A percentile compares a stretch with the other conserved stretches of the same genome.
Evolutionary conservation across 2,329 filamentous ascomycete genomes (phyloP).

Genomic region (Plenodomus lindquistii): DNA sequence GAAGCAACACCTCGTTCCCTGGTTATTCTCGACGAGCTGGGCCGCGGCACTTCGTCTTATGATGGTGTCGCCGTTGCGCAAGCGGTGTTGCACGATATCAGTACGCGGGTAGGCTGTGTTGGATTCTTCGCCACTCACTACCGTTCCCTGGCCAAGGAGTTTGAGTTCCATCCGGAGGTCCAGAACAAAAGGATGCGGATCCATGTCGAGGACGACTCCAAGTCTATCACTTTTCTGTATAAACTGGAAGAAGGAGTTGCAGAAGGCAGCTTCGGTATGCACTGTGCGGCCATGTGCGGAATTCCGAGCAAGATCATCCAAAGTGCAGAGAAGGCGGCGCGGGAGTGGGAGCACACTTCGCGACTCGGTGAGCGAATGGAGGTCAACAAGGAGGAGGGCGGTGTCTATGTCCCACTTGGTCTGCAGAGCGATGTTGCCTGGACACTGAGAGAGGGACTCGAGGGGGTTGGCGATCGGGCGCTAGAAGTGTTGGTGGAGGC

Average conservation of each 20-base stretch:
- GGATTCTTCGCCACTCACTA: constrained; percentile 99
- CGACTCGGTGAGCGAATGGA: constrained; percentile 86
- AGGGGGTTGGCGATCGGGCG: constrained; percentile 53
- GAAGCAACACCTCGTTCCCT: constrained; percentile 93
- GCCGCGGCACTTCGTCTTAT: constrained; percentile 91
- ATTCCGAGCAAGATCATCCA: constrained; percentile 83
- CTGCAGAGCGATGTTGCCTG: constrained; percentile 85
- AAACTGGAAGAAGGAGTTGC: constrained; percentile 91
- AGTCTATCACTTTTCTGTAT: constrained; percentile 95
- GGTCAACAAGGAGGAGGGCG: constrained; percentile 67
- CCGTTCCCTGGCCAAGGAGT: constrained; percentile 89
- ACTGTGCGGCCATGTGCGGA: constrained; percentile 97
- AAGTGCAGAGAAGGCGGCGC: constrained; percentile 83
- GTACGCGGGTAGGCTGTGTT: constrained; percentile 87
- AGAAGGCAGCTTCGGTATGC: constrained; percentile 98
- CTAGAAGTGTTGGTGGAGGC: constrained; percentile 62
- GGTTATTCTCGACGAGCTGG: constrained; percentile 95
- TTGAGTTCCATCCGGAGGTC: constrained; percentile 86
- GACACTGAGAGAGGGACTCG: constrained; percentile 64
- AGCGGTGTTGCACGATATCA: constrained; percentile 94
- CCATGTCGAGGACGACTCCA: constrained; percentile 80
- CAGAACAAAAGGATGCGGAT: constrained; percentile 89
- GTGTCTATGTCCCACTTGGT: constrained; percentile 81
- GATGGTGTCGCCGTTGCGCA: constrained; percentile 97
- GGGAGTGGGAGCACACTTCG: constrained; percentile 93